Evolutionary conservation across 257 asterid species (phyloP).

Genomic region (Solanum chmielewskii): DNA sequence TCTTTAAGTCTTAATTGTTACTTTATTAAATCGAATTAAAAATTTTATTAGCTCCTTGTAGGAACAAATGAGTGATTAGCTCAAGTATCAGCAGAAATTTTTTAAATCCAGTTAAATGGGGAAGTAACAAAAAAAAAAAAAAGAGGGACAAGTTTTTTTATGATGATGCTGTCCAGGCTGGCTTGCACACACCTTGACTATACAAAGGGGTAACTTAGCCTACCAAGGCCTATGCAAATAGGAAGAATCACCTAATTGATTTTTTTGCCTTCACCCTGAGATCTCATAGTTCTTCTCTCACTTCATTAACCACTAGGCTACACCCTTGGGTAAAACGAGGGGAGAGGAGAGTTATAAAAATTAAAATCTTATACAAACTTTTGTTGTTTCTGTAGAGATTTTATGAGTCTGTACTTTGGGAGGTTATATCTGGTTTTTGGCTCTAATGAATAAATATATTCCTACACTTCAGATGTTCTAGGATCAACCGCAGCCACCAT

Average conservation of each 20-base stretch:
- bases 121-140: not conserved
- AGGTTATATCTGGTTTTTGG: not conserved
- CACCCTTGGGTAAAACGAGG: not conserved
- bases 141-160: not conserved
- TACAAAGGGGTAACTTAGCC: not conserved
- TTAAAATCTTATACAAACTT: not conserved
- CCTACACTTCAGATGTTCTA: not conserved
- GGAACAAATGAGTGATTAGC: not conserved
- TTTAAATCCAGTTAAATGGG: not conserved
- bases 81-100: not conserved
- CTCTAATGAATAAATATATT: not conserved
- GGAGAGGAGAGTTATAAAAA: not conserved
- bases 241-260: not conserved
- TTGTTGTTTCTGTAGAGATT: not conserved
- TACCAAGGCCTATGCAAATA: not conserved
- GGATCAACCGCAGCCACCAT: not conserved
- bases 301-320: not conserved
- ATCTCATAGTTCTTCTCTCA: not conserved
- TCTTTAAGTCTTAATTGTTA: not conserved
- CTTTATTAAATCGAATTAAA: not conserved
- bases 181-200: not conserved
- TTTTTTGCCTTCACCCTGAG: not conserved
- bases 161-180: not conserved
- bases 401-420: not conserved
- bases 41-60: not conserved